Conservation (phyloP, 352 stramenopile species). For the Pythium rishiriense region DNA sequence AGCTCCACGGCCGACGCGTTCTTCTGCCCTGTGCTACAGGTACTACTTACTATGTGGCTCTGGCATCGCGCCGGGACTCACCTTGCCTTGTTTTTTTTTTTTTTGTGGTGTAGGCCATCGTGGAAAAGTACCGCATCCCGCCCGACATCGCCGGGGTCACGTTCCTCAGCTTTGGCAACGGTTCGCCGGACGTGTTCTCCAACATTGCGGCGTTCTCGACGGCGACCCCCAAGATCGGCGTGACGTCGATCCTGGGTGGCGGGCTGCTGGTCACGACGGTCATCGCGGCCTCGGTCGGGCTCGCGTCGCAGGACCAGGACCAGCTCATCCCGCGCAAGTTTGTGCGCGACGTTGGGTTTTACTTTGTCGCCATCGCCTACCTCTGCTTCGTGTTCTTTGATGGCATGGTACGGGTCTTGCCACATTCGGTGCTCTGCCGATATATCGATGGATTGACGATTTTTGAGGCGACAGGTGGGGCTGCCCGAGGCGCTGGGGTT, state of each 20-base stretch:
- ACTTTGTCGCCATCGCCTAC: slow-evolving; percentile 70
- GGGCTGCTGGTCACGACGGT: slow-evolving; percentile 78
- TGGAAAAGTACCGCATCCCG: slow-evolving; percentile 79
- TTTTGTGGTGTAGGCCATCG: slow-evolving; percentile 41
- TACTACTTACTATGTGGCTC: no score
- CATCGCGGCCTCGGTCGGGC: slow-evolving; percentile 65
- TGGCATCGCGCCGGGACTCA: no score
- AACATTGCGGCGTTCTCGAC: slow-evolving; percentile 86
- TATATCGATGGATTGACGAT: no score
- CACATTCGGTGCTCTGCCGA: no score
- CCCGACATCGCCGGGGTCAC: slow-evolving; percentile 96
- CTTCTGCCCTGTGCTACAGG: slow-evolving; percentile 75
- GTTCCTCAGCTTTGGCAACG: slow-evolving; percentile 97
- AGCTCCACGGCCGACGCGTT: slow-evolving; percentile 84
- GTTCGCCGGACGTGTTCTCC: slow-evolving; percentile 96
- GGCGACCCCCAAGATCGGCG: slow-evolving; percentile 65
- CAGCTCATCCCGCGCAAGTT: slow-evolving; percentile 79
- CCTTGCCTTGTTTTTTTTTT: no score
- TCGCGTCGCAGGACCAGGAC: slow-evolving; percentile 68
- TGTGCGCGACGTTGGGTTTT: slow-evolving; percentile 73
- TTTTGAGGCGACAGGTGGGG: no score
- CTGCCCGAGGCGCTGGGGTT: slow-evolving; percentile 68
- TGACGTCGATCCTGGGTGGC: slow-evolving; percentile 69
- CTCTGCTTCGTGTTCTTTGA: slow-evolving; percentile 71
- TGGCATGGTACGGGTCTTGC: slow-evolving; percentile 31